These are phyloP conservation scores for Letharia lupina DNA, from an alignment of 495 filamentous ascomycete genomes.

Conservation along the genomic window DNA sequence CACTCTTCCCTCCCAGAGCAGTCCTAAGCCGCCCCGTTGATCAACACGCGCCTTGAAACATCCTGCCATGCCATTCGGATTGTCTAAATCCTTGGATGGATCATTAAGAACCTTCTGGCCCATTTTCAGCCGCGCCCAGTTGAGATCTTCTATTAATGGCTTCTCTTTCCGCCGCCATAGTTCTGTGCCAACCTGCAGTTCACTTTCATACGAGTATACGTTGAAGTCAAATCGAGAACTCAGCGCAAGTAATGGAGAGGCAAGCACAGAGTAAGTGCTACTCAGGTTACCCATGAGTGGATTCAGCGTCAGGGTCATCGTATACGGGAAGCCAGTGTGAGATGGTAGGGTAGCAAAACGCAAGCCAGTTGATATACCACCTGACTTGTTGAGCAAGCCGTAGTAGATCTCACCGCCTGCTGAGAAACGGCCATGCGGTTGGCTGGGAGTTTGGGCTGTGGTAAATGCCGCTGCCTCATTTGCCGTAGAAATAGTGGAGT, in stretches of 20 bases:
- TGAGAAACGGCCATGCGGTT: slow-evolving; percentile 59
- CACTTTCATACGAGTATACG: slow-evolving; percentile 95
- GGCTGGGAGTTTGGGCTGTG: slow-evolving; percentile 31
- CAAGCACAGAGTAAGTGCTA: slow-evolving; percentile 81
- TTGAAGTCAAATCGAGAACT: slow-evolving; percentile 94
- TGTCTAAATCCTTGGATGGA: slow-evolving; percentile 8
- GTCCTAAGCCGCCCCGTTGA: slow-evolving; percentile 70
- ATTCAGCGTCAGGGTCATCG: slow-evolving; percentile 83
- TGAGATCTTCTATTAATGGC: slow-evolving; percentile 36
- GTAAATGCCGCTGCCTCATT: slow-evolving; percentile 9
- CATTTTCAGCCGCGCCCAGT: slow-evolving; percentile 22
- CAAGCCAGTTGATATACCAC: slow-evolving; percentile 72
- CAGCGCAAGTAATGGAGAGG: slow-evolving; percentile 69
- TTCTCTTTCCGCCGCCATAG: slow-evolving; percentile 62
- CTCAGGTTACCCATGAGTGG: slow-evolving; percentile 88
- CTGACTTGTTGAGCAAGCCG: slow-evolving; percentile 79
- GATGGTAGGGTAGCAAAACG: slow-evolving; percentile 87
- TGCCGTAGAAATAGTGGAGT: slow-evolving; percentile 15
- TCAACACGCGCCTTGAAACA: slow-evolving; percentile 87
- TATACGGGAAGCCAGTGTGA: slow-evolving; percentile 79
- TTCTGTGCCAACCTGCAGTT: slow-evolving; percentile 81
- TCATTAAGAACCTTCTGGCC: slow-evolving; percentile 7
- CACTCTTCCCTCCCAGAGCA: slow-evolving; percentile 88
- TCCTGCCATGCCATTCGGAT: slow-evolving; percentile 61
- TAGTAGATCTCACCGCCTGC: slow-evolving; percentile 94